These are phyloP conservation scores for Debaryomycetaceae sp. DNA, from an alignment of 1,139 yeast genomes.

Conservation along the genomic window DNA sequence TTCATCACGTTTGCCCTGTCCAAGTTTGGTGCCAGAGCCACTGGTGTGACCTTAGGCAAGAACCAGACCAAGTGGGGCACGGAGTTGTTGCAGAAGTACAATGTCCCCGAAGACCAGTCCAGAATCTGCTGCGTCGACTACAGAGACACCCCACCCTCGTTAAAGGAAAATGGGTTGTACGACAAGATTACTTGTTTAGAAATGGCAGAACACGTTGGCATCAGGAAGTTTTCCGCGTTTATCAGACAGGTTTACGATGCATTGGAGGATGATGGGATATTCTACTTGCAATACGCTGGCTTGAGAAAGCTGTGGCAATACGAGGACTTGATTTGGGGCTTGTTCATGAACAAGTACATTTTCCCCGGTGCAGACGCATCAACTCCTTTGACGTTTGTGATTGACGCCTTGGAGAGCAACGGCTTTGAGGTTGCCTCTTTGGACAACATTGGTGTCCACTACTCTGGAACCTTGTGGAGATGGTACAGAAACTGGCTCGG, in stretches of 20 bases:
- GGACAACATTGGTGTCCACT: conserved; percentile 90
- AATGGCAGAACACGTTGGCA: conserved; percentile 97
- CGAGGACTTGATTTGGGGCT: conserved; percentile 91
- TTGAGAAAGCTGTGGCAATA: conserved; percentile 91
- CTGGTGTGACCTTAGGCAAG: conserved; percentile 86
- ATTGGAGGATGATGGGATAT: conserved; percentile 88
- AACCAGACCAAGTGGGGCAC: conserved; percentile 94
- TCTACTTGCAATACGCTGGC: conserved; percentile 87
- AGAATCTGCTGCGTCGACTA: conserved; percentile 80
- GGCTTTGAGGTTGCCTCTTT: conserved; percentile 83
- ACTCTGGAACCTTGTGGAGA: conserved; percentile 87
- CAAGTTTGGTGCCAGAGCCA: conserved; percentile 79
- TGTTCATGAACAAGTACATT: conserved; percentile 92
- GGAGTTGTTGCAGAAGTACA: conserved; percentile 61
- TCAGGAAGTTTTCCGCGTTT: conserved; percentile 74
- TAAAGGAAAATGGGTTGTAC: conserved; percentile 55
- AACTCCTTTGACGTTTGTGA: conserved; percentile 84
- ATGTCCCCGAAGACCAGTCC: conserved; percentile 64
- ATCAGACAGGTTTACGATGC: conserved; percentile 77
- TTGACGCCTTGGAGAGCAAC: conserved; percentile 70
- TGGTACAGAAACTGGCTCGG: conserved; percentile 96
- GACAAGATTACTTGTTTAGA: conserved; percentile 88
- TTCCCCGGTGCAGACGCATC: conserved; percentile 99
- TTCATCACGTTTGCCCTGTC: conserved; percentile 80
- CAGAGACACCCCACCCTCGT: conserved; percentile 82